A percentile compares a stretch with the other conserved stretches of the same genome.
These are phyloP conservation scores for Arthroderma uncinatum DNA, from an alignment of 2,329 filamentous ascomycete species.

Conservation along the genomic window DNA sequence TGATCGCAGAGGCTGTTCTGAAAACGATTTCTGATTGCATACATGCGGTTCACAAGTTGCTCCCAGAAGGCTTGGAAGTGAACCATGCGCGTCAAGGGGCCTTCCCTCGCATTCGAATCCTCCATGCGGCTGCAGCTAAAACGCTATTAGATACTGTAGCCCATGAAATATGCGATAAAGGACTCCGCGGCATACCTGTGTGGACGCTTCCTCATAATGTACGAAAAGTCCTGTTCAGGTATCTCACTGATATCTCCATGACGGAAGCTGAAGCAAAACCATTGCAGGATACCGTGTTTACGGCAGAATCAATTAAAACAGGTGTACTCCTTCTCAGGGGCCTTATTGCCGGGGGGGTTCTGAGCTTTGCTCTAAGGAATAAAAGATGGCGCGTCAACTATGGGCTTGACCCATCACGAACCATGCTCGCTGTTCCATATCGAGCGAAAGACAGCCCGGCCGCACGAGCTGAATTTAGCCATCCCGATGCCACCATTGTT, in stretches of 20 bases:
- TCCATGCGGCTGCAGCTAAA: conserved; percentile 31
- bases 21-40: conserved; percentile 8
- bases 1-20: conserved; percentile 44
- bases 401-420: conserved; percentile 46
- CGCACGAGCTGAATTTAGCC: conserved; percentile 48
- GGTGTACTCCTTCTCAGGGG: conserved; percentile 30
- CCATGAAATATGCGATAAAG: conserved; percentile 33
- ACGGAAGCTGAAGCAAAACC: conserved; percentile 29
- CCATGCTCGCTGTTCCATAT: conserved; percentile 48
- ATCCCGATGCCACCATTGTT: conserved; percentile 47
- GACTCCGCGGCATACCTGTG: conserved; percentile 38
- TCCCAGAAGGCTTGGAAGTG: conserved; percentile 6
- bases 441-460: conserved; percentile 49
- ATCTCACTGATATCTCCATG: conserved; percentile 33
- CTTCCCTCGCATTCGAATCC: conserved; percentile 43
- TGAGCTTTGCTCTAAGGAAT: conserved; percentile 43
- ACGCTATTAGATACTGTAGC: conserved; percentile 21
- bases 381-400: conserved; percentile 58
- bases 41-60: neutral
- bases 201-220: conserved; percentile 23
- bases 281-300: conserved; percentile 32
- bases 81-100: conserved; percentile 17
- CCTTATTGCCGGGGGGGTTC: conserved; percentile 44
- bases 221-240: conserved; percentile 29
- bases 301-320: conserved; percentile 29